Evolutionary conservation across 176 grass and related monocot genomes (phyloP), one percentile per base, ranked within the genome.

Genomic region (Eragrostis nindensis): DNA sequence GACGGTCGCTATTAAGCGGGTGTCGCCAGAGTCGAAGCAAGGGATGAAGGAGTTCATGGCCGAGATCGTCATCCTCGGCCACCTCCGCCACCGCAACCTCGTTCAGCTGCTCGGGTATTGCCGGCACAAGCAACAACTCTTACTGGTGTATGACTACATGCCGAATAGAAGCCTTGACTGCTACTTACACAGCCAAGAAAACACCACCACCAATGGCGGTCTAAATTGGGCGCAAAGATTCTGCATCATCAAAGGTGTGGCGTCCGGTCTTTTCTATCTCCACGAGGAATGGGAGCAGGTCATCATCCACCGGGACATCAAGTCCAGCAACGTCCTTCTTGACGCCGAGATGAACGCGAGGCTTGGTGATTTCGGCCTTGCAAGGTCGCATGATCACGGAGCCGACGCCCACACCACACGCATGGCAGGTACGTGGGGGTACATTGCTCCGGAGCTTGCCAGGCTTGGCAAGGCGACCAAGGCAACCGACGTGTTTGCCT

Each of bases 381-480:
- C 70, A 19, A 72, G 70, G 26, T 52, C 46, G 2, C 70, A 72
- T 32, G 70, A 72, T 52, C 70, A 72, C 32, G 70, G 70, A 52
- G 70, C 15, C 10, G 70, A 72, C 5, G 70, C 70, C 29, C 46
- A 72, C 46, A 72, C 70, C 16, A 72, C 70, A 12, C 15, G 4
- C 5, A 10, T 72, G 70, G 70, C 70, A 21, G 70, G 70, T 2
- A 72, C 70, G 0, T 72, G 16, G 26, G 46, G 70, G 0, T 72
- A 72, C 4, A 72, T 72, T 32, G 46, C 46, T 2, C 70, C 70
- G 5, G 70, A 72, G 70, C 8, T 81, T 0, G 66, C 66, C 8
- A 70, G 66, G 66, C 66, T 81, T 30, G 67, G 66, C 52, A 80
- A 80, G 22, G 77, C 38, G 0, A 68, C 77, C 49, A 80, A 80